phyloP scores from a whole-genome alignment of 2,329 filamentous ascomycete genomes.

The Bisporella sp. region DNA sequence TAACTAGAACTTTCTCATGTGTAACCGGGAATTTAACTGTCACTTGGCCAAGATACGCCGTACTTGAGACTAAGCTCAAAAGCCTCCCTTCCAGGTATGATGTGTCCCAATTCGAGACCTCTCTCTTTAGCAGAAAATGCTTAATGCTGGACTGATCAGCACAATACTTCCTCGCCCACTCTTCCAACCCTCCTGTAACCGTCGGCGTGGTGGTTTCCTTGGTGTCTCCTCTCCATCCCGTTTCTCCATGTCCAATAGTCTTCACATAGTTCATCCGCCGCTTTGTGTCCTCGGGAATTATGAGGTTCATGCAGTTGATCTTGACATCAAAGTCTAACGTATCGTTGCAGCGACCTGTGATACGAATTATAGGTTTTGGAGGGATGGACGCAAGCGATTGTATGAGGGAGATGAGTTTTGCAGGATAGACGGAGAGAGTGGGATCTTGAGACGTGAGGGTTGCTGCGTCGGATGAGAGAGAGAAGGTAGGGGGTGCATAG shows the following conservation, averaged over 20 bases:
- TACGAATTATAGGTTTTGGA: constrained; percentile 46
- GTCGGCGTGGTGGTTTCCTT: constrained; percentile 13
- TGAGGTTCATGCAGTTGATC: constrained; percentile 46
- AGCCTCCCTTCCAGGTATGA: constrained; percentile 48
- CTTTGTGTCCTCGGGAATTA: constrained; percentile 39
- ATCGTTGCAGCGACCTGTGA: constrained; percentile 38
- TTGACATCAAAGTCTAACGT: constrained; percentile 45
- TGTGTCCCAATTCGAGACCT: constrained; percentile 48
- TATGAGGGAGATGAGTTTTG: constrained; percentile 39
- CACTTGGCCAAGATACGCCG: constrained; percentile 43
- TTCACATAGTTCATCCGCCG: constrained; percentile 46
- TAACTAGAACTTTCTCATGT: constrained; percentile 41
- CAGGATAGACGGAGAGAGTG: constrained; percentile 40
- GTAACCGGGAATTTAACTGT: constrained; percentile 43
- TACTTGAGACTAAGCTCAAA: constrained; percentile 41
- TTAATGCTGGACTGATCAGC: constrained; percentile 17
- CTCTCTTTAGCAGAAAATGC: constrained; percentile 42
- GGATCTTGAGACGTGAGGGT: constrained; percentile 40
- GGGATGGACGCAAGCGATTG: constrained; percentile 43
- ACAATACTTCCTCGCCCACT: constrained; percentile 20
- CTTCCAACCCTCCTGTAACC: constrained; percentile 10
- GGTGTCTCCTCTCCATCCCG: constrained; percentile 37
- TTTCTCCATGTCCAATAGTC: constrained; percentile 41
- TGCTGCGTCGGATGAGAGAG: constrained; percentile 41
- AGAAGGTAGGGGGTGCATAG: constrained; percentile 45